Conservation (phyloP, 192 early-diverging fungal species). For the Coemansia sp. region DNA sequence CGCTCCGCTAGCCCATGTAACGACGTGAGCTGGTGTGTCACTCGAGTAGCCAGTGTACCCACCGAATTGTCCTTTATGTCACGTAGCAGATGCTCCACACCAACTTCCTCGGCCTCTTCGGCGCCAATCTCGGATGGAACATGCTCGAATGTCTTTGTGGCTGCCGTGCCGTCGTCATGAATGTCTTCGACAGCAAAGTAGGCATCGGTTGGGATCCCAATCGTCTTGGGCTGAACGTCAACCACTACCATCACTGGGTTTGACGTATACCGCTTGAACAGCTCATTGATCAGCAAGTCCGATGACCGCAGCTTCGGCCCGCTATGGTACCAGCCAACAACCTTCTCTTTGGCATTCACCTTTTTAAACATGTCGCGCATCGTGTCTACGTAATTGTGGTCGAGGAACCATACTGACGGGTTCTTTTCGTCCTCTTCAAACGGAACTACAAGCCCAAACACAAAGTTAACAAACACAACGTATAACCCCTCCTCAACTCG, state of each 20-base stretch:
- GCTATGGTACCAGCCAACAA: constrained; percentile 99
- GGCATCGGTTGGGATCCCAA: constrained; percentile 94
- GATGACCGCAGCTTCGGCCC: constrained; percentile 95
- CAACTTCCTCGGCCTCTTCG: constrained; percentile 99
- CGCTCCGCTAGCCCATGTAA: constrained; percentile 83
- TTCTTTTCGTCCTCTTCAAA: constrained; percentile 99
- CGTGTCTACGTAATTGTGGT: constrained; percentile 98
- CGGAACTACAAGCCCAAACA: constrained; percentile 65
- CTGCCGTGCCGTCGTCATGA: constrained; percentile 96
- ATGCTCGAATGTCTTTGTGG: constrained; percentile 96
- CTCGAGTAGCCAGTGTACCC: constrained; percentile 90
- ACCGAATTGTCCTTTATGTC: constrained; percentile 98
- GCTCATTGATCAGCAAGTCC: constrained; percentile 96
- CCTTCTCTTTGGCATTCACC: constrained; percentile 94
- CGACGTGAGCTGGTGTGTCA: constrained; percentile 88
- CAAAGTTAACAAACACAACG: neutral
- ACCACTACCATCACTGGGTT: constrained; percentile 98
- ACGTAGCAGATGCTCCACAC: constrained; percentile 95
- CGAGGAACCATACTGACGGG: constrained; percentile 96
- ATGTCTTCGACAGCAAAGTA: constrained; percentile 98
- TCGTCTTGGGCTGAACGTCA: constrained; percentile 90
- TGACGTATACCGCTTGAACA: constrained; percentile 92
- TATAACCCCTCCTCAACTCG: neutral
- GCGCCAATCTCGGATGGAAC: constrained; percentile 94
- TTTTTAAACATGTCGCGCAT: constrained; percentile 99